Percentiles rank a stretch among this genome's conserved stretches.
Conservation (phyloP, 371 early-diverging fungal genomes). For the Cokeromyces recurvatus region DNA sequence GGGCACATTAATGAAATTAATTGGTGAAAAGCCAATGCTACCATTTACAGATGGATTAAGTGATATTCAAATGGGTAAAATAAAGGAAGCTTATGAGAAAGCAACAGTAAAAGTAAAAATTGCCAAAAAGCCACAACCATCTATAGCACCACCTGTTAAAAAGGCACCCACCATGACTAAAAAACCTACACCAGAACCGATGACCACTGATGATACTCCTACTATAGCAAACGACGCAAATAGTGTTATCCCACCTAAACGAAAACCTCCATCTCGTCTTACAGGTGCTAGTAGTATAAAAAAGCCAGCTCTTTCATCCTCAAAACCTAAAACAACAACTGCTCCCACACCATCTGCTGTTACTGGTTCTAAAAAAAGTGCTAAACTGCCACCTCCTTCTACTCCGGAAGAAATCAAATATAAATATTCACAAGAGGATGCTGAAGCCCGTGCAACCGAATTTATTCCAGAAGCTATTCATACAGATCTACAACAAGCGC, state of each 20-base stretch:
- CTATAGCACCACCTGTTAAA: slow-evolving; percentile 6
- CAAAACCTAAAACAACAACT: slow-evolving; percentile 41
- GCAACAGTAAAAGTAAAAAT: slow-evolving; percentile 70
- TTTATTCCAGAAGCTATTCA: slow-evolving; percentile 57
- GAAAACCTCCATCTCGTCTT: slow-evolving; percentile 53
- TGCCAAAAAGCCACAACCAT: slow-evolving; percentile 35
- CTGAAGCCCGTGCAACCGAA: slow-evolving; percentile 61
- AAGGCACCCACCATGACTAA: slow-evolving; percentile 9
- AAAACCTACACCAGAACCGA: slow-evolving; percentile 23
- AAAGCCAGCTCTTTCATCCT: slow-evolving; percentile 43
- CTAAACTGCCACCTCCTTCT: slow-evolving; percentile 36
- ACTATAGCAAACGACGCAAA: no score
- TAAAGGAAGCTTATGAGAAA: slow-evolving; percentile 81
- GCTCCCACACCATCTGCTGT: slow-evolving; percentile 27
- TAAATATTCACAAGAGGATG: slow-evolving; percentile 62
- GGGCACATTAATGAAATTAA: slow-evolving; percentile 86
- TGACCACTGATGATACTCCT: slow-evolving; percentile 18
- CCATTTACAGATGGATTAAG: slow-evolving; percentile 82
- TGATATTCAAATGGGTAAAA: slow-evolving; percentile 79
- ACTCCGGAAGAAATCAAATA: slow-evolving; percentile 66
- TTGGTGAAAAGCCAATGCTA: slow-evolving; percentile 73
- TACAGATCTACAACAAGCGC: slow-evolving; percentile 59
- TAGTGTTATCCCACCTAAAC: slow-evolving; percentile 61
- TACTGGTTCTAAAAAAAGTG: slow-evolving; percentile 50
- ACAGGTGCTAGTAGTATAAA: slow-evolving; percentile 44